These are phyloP conservation scores for Parastagonospora nodorum DNA, from an alignment of 2,329 filamentous ascomycete species.

Conservation along the genomic window DNA sequence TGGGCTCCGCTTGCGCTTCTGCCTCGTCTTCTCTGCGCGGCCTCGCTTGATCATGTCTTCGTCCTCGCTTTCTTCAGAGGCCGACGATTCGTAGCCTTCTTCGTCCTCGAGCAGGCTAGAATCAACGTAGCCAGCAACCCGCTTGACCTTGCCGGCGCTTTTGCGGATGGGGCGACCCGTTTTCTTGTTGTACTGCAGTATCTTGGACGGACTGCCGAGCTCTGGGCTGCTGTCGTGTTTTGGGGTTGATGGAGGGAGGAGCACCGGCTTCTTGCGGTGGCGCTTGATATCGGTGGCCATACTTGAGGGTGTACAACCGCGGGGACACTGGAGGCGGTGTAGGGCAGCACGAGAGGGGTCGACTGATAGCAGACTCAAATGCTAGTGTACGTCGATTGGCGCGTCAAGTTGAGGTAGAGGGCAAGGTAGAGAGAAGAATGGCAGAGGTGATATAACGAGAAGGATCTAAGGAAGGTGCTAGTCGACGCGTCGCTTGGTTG, in stretches of 20 bases:
- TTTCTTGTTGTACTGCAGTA: conserved; percentile 43
- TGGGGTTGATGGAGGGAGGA: conserved; percentile 1
- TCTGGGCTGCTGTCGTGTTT: conserved; percentile 30
- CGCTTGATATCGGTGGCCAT: conserved; percentile 9
- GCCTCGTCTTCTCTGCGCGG: conserved; percentile 20
- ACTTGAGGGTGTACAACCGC: neutral
- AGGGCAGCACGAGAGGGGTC: neutral
- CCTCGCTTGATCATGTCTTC: conserved; percentile 28
- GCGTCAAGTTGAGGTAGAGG: conserved; percentile 9
- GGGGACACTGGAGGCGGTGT: conserved; percentile 3
- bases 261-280: neutral
- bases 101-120: conserved; percentile 42
- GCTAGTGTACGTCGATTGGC: neutral
- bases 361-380: neutral
- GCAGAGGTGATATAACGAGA: no score
- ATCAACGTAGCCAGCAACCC: conserved; percentile 48
- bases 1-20: conserved; percentile 44
- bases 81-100: conserved; percentile 31
- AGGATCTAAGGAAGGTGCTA: neutral
- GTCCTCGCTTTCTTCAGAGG: conserved; percentile 29
- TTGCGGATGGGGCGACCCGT: conserved; percentile 53
- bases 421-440: no score
- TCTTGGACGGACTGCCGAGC: conserved; percentile 32
- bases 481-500: neutral
- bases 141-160: conserved; percentile 43